Conservation (phyloP, 768 basidiomycete genomes). For the Candolleomyces efflorescens region DNA sequence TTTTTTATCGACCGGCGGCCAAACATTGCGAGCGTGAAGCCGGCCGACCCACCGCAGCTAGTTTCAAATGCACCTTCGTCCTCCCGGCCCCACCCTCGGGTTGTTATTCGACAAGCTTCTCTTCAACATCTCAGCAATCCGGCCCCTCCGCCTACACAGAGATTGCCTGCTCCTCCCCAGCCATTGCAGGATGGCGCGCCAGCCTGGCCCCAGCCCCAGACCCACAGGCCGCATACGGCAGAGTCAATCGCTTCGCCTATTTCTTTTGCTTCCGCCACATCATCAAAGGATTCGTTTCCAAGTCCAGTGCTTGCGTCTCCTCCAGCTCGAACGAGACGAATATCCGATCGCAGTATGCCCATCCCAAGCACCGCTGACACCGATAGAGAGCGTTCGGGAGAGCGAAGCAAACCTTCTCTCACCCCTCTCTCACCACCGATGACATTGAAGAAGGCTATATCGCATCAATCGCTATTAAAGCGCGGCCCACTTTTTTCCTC, state of each 20-base stretch:
- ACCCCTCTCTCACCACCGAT: constrained; percentile 23
- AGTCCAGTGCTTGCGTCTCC: constrained; percentile 21
- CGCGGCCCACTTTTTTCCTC: constrained; percentile 25
- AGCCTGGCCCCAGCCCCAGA: not conserved
- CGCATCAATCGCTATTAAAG: constrained; percentile 51
- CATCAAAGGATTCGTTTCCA: constrained; percentile 24
- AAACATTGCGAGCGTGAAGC: not conserved
- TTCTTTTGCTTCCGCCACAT: constrained; percentile 40
- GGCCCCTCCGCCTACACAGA: constrained; percentile 45
- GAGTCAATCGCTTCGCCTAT: constrained; percentile 34
- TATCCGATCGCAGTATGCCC: constrained; percentile 18
- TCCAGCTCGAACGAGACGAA: constrained; percentile 22
- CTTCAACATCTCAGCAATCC: constrained; percentile 38
- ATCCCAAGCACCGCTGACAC: constrained; percentile 11
- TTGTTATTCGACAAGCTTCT: constrained; percentile 41
- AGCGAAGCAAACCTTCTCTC: constrained; percentile 13
- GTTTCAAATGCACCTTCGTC: constrained; percentile 8
- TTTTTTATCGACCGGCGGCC: constrained; percentile 24
- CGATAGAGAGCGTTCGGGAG: constrained; percentile 13
- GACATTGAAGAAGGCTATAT: constrained; percentile 50
- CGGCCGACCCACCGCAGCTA: constrained; percentile 5
- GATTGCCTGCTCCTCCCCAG: constrained; percentile 42
- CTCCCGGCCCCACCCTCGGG: constrained; percentile 22
- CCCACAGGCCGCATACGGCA: constrained; percentile 5
- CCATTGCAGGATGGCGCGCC: constrained; percentile 11